Evolutionary conservation across 257 asterid species (phyloP).

Genomic region (Jaltomata sinuosa): DNA sequence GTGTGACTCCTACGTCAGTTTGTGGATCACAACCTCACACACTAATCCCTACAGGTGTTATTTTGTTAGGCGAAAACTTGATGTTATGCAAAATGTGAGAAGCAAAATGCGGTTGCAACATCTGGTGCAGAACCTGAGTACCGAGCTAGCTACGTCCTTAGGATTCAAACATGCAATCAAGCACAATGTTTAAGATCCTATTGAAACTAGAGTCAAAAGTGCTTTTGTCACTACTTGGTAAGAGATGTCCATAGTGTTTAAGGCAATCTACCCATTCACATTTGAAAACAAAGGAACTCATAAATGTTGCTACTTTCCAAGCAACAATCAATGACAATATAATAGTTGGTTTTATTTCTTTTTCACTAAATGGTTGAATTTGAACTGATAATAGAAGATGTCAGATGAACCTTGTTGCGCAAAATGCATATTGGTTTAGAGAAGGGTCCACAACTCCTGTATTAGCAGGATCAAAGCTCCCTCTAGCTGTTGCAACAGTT

Average conservation of each 20-base stretch:
- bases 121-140: not conserved
- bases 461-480: conserved; percentile 18
- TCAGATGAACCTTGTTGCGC: conserved; percentile 45
- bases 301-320: not conserved
- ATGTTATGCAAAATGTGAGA: not conserved
- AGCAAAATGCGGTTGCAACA: not conserved
- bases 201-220: not conserved
- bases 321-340: not conserved
- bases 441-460: conserved; percentile 25
- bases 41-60: not conserved
- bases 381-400: not conserved
- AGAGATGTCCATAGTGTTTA: not conserved
- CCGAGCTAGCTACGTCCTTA: not conserved
- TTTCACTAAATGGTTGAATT: not conserved
- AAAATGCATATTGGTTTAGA: conserved; percentile 31
- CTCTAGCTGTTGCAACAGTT: conserved; percentile 22
- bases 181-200: not conserved
- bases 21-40: not conserved
- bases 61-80: not conserved
- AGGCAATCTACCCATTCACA: not conserved
- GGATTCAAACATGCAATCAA: not conserved
- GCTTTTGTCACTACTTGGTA: not conserved
- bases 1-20: not conserved
- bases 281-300: not conserved
- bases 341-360: not conserved